Evolutionary conservation across 2,329 filamentous ascomycete species (phyloP), one percentile per base, ranked within the genome.

Genomic region (Xylariales sp.): DNA sequence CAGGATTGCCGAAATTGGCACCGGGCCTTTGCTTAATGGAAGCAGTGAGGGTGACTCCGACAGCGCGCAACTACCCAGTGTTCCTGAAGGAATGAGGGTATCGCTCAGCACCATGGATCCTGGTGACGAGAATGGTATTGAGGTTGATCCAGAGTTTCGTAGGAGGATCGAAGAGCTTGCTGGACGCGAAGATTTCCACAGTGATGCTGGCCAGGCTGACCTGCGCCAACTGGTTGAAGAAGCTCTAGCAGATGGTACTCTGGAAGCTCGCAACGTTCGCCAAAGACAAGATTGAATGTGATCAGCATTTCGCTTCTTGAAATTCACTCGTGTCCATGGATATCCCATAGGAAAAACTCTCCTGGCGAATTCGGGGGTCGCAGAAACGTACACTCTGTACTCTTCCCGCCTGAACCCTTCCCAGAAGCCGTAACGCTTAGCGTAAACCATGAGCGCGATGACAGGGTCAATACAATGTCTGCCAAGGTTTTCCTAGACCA

Each of bases 131-230:
- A 76, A 77, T 6, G 72, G 69, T 2, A 72, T 71, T 27, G 79
- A 82, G 41, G 77, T 83, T 7, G 89, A 97, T 56, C 81, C 87
- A 2, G 89, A 90, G 49, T 88, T 98, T 49, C 80, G 84, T 55
- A 73, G 84, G 48, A 76, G 87, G 37, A 97, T 98, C 55, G 89
- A 97, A 54, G 85, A 95, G 61, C 66, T 98, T 42, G 90, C 93
- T 3, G 75, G 83, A 24, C 74, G 88, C 28, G 81, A 85, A 17
- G 89, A 97, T 55, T 95, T 96, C 53, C 72, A 91, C 51, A 84
- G 81, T 5, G 81, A 87, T 38, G 79, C 84, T 42, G 87, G 85
- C 4, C 93, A 98, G 62, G 76, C 74, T 16, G 81, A 90, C 55
- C 63, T 98, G 53, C 76, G 89, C 43, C 74, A 78, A 48, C 66